Percentiles rank a stretch among this genome's conserved stretches.
Evolutionary conservation across 2,329 filamentous ascomycete genomes (phyloP).

Genomic region (Ophidiomyces ophidiicola): DNA sequence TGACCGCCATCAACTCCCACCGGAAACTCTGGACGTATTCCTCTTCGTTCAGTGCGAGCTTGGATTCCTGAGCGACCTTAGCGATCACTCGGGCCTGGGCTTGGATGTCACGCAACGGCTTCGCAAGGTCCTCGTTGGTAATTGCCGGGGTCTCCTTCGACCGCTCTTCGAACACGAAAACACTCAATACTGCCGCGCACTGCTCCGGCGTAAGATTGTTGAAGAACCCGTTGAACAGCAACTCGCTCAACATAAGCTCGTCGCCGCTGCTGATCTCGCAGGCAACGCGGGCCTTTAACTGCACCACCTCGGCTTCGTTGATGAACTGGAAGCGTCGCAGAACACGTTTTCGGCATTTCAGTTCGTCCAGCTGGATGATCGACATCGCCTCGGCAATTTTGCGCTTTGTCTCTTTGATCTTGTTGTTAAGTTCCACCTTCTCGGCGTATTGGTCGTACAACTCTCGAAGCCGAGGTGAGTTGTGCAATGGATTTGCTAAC

Average conservation of each 20-base stretch:
- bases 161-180: constrained; percentile 97
- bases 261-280: constrained; percentile 97
- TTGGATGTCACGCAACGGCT: constrained; percentile 77
- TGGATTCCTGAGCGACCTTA: constrained; percentile 89
- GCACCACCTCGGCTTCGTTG: constrained; percentile 87
- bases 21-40: constrained; percentile 85
- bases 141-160: constrained; percentile 59
- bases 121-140: constrained; percentile 65
- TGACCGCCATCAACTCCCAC: constrained; percentile 93
- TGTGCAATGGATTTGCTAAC: constrained; percentile 78
- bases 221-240: constrained; percentile 96
- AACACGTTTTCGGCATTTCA: constrained; percentile 92
- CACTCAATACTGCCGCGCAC: constrained; percentile 73
- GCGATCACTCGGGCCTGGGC: constrained; percentile 77
- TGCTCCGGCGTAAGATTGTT: constrained; percentile 85
- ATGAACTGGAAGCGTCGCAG: constrained; percentile 89
- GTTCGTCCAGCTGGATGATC: constrained; percentile 85
- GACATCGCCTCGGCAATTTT: constrained; percentile 73
- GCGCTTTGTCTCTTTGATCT: constrained; percentile 82
- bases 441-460: constrained; percentile 77
- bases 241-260: constrained; percentile 80
- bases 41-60: constrained; percentile 85
- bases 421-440: constrained; percentile 62
- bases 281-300: constrained; percentile 91
- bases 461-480: constrained; percentile 69